Percentiles rank a stretch among this genome's conserved stretches.
These are phyloP conservation scores for Gaultheria prostrata DNA, from an alignment of 148 eudicot genomes.

Conservation along the genomic window DNA sequence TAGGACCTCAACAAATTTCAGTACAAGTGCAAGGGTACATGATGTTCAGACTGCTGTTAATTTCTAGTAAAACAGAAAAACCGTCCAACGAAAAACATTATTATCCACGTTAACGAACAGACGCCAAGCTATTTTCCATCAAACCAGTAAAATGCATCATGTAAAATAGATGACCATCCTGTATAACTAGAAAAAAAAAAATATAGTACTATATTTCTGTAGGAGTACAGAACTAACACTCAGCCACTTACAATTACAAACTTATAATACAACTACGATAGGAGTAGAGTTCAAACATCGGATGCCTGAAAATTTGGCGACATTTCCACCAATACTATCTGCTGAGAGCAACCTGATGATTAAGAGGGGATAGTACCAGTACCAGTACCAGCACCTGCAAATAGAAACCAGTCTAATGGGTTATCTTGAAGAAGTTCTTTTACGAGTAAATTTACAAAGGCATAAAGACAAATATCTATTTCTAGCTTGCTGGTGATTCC, in stretches of 20 bases:
- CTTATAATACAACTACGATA: background rate
- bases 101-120: background rate
- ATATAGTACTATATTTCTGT: background rate
- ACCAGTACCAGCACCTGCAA: slow-evolving; percentile 13
- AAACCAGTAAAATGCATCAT: background rate
- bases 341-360: slow-evolving; percentile 7
- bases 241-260: background rate
- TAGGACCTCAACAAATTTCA: background rate
- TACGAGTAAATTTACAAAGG: background rate
- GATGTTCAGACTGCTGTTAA: background rate
- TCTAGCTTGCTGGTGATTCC: background rate
- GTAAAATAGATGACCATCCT: background rate
- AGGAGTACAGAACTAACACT: background rate
- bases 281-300: background rate
- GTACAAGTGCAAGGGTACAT: background rate
- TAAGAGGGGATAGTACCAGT: background rate
- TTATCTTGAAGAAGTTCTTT: background rate
- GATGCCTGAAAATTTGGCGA: background rate
- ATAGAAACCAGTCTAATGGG: background rate
- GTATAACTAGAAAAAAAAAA: background rate
- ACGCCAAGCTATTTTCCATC: background rate
- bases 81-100: background rate
- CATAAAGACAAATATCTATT: background rate
- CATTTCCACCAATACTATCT: background rate
- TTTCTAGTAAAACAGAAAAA: background rate